A percentile compares a stretch with the other conserved stretches of the same genome.
Conservation (phyloP, 805 yeast genomes). For the Ogataea pignaliae region DNA sequence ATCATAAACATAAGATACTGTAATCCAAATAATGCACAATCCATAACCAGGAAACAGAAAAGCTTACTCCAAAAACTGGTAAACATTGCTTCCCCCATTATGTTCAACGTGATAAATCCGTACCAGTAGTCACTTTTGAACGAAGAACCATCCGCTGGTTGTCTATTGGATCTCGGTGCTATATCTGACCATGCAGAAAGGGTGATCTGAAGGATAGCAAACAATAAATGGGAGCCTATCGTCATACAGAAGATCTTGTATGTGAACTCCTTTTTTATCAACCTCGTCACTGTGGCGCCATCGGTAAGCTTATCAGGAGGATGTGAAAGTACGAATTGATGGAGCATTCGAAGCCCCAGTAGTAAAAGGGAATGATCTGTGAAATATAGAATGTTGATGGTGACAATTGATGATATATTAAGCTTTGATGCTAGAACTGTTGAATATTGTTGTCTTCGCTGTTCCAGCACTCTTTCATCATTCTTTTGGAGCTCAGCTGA, state of each 20-base stretch:
- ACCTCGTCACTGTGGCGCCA: slow-evolving; percentile 17
- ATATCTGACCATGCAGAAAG: no score
- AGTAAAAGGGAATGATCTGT: slow-evolving; percentile 37
- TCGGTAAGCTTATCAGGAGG: slow-evolving; percentile 35
- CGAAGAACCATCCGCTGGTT: not conserved
- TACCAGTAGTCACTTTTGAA: slow-evolving; percentile 25
- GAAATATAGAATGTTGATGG: slow-evolving; percentile 36
- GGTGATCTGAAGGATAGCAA: no score
- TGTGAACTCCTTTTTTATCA: no score
- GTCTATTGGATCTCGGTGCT: no score
- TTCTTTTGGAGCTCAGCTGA: slow-evolving; percentile 35
- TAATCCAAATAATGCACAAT: slow-evolving; percentile 25
- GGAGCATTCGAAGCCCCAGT: slow-evolving; percentile 29
- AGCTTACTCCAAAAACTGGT: slow-evolving; percentile 23
- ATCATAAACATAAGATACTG: slow-evolving; percentile 30
- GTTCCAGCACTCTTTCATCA: slow-evolving; percentile 37
- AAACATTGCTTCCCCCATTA: slow-evolving; percentile 41
- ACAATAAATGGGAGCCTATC: no score
- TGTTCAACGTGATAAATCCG: slow-evolving; percentile 38
- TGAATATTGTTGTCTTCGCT: slow-evolving; percentile 38
- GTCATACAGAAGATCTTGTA: no score
- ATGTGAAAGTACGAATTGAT: slow-evolving; percentile 35
- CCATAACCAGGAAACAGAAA: slow-evolving; percentile 25
- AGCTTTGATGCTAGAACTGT: slow-evolving; percentile 32
- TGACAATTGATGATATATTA: slow-evolving; percentile 33